Base-by-base conservation (phyloP, 441 rosid species). In the Pelargonium fulgidum region DNA sequence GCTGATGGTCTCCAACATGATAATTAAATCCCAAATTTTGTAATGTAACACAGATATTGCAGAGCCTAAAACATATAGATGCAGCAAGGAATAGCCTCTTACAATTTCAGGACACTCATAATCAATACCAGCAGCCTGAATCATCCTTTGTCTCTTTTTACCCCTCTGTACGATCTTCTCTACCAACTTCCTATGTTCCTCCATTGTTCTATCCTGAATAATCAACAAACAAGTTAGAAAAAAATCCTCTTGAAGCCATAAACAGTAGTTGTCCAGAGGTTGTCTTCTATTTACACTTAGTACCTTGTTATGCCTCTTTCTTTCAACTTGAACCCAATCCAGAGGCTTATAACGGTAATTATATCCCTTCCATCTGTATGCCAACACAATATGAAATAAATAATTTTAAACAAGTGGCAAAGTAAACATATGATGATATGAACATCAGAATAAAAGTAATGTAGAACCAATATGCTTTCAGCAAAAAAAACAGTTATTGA, bases 71-170 rank as follows among this genome's bases (percentile, higher is more conserved):
- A 26, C 33, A 26, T 26, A 26, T 26, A 26, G 33, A 26, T 44
- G 48, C 13, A 24, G 22, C 24, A 69, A 56, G 59, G 13, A 16
- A 7, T 12, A 36, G 62, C 36, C 66, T 54, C 98, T 88, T 87
- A 93, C 97, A 66, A 93, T 84, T 75, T 82, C 88, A 1, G 99
- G 96, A 85, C 91, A 91, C 64, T 85, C 92, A 67, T 89, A 93
- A 22, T 91, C 89, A 67, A 93, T 81, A 59, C 93, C 96, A 69
- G 92, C 95, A 9, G 86, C 92, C 67, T 81, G 85, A 72, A 93
- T 89, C 77, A 68, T 87, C 84, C 83, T 88, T 59, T 80, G 80
- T 64, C 91, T 85, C 77, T 76, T 91, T 78, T 79, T 72, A 77
- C 84, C 93, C 45, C 82, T 75, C 80, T 88, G 86, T 70, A 83